These are phyloP conservation scores for Claviceps pazoutovae DNA, from an alignment of 2,329 filamentous ascomycete species.

Conservation along the genomic window DNA sequence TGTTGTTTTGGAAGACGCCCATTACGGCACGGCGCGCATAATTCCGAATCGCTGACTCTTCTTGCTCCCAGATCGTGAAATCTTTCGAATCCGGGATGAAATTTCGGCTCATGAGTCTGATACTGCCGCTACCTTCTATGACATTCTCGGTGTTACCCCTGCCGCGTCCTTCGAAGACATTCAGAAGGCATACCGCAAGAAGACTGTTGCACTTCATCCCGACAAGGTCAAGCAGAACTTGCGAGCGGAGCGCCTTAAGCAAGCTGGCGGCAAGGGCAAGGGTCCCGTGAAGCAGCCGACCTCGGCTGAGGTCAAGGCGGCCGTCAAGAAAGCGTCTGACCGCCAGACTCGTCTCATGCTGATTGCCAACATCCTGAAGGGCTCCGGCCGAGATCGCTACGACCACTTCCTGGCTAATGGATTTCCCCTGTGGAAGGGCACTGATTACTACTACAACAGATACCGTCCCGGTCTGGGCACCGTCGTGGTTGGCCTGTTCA, in stretches of 20 bases:
- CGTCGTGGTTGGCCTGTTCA: conserved; percentile 67
- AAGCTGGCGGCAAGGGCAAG: conserved; percentile 32
- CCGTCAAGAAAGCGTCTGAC: conserved; percentile 68
- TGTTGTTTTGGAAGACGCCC: too few species aligned
- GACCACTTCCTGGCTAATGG: conserved; percentile 88
- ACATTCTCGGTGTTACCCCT: conserved; percentile 67
- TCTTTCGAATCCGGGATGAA: conserved; percentile 90
- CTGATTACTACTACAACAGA: conserved; percentile 93
- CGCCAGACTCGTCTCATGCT: conserved; percentile 74
- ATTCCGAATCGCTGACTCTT: neutral
- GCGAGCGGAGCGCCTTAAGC: conserved; percentile 51
- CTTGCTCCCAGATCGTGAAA: conserved; percentile 65
- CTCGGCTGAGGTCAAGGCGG: conserved; percentile 60
- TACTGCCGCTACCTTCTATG: conserved; percentile 75
- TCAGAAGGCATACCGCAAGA: conserved; percentile 87
- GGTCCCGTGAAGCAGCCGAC: conserved; percentile 57
- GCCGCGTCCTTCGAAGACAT: conserved; percentile 74
- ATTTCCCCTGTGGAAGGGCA: conserved; percentile 93
- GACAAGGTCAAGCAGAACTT: conserved; percentile 90
- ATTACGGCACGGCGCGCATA: neutral
- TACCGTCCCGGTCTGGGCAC: conserved; percentile 83
- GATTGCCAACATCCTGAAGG: conserved; percentile 74
- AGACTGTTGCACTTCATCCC: conserved; percentile 69
- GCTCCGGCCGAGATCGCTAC: conserved; percentile 70
- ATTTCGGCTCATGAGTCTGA: conserved; percentile 65